Evolutionary conservation across 306 rosid species (phyloP), one percentile per base, ranked within the genome.

Genomic region (Prunus dulcis): DNA sequence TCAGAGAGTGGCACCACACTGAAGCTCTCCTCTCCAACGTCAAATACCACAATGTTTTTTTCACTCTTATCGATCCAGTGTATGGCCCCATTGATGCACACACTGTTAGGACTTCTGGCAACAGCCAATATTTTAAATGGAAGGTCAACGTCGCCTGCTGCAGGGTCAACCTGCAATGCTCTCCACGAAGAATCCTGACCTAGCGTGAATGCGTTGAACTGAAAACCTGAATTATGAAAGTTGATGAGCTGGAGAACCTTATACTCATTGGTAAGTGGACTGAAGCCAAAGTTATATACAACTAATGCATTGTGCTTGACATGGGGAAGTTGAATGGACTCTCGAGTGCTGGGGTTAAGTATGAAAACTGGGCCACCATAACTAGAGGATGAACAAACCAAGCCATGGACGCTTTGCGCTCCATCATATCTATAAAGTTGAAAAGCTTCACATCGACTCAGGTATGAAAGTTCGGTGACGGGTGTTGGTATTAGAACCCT

Each of bases 101-200:
- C 43, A 6, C 41, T 34, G 8, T 34, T 0, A 0, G 43, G 0
- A 7, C 2, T 6, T 6, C 0, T 0, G 43, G 9, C 43, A 2
- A 38, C 9, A 38, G 0, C 9, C 43, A 9, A 38, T 7, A 38
- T 1, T 34, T 34, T 34, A 1, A 6, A 34, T 0, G 43, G 43
- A 34, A 34, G 43, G 43, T 34, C 43, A 6, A 34, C 41, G 41
- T 34, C 6, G 41, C 41, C 41, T 6, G 41, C 41, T 34, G 2
- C 41, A 34, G 9, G 41, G 41, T 34, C 41, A 6, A 34, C 41
- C 41, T 12, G 12, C 41, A 34, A 6, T 34, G 41, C 9, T 6
- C 41, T 34, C 41, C 41, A 34, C 41, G 41, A 34, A 34, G 9
- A 34, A 34, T 34, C 41, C 41, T 34, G 41, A 34, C 41, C 41